Base-by-base conservation (phyloP, 2,329 filamentous ascomycete species). In the Pseudopithomyces maydicus region DNA sequence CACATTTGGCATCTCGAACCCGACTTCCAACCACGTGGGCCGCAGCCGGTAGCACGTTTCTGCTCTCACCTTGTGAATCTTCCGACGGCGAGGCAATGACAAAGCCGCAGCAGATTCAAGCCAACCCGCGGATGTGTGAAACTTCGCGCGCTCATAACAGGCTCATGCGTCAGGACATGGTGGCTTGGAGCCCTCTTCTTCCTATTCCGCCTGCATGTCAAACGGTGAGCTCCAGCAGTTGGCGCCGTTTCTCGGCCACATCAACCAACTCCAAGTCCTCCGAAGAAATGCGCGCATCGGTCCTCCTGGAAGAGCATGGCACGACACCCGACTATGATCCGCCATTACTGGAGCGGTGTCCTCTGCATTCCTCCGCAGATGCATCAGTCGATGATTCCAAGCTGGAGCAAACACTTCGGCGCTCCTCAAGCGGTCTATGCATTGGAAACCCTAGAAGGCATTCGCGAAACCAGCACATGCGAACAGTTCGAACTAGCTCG, bases 311-410 rank as follows among this genome's bases (percentile, higher is more conserved):
- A 6, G 39, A 39, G 15, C 38, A 36, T 6, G 57, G 47, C 2
- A 52, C 52, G 2, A 52, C 48, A 1, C 56, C 53, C 12, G 48
- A 59, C 19, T 65, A 58, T 52, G 56, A 57, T 32, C 62, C 62
- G n/a, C 62, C 62, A 38, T 26, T 56, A 1, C 17, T 52, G 2
- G 62, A 65, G 38, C 55, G 57, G 11, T 39, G 39, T 17, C 54
- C 58, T 36, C 42, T 63, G 8, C 52, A 56, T 19, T 32, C 45
- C 26, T 52, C 55, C 19, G 32, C 58, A 33, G 39, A 47, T 0
- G 22, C 41, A 11, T 26, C 41, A 15, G 39, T 22, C 35, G 35
- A 35, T 6, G 29, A 39, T 19, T 22, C 47, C 11, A 32, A 15
- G 2, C 15, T 35, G 2, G 22, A 49, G 33, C 47, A 4, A 32